Evolutionary conservation across 306 rosid species (phyloP), one percentile per base, ranked within the genome.

Genomic region (Cucumis cinereus): DNA sequence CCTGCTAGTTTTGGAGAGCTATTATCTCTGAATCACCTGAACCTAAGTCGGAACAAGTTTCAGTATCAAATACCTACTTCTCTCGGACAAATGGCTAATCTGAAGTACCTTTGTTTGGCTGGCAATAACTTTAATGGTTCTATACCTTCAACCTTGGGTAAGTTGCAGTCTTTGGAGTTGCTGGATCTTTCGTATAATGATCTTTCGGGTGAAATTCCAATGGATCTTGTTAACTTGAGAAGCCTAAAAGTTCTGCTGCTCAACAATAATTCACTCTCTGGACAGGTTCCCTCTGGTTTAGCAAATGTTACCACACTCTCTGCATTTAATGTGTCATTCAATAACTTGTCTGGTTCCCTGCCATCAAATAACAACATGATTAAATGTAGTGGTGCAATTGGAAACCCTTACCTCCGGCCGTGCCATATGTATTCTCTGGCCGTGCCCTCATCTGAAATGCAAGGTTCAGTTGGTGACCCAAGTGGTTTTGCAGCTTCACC

Each of bases 301-400:
- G 98, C 89, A 38, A 84, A 89, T 84, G 80, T 89, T 74, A 77
- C 87, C 22, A 81, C 90, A 0, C 98, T 93, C 75, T 86, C 87
- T 3, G 78, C 84, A 23, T 91, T 93, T 76, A 91, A 91, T 61
- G 92, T 93, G 82, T 91, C 98, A 16, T 93, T 86, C 97, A 93
- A 93, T 79, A 91, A 93, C 87, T 77, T 93, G 77, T 91, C 98
- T 59, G 98, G 98, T 57, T 89, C 85, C 15, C 78, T 93, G 76
- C 97, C 98, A 7, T 81, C 80, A 14, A 78, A 86, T 77, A 87
- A 81, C 79, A 79, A 81, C 79, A 79, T 82, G 83, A 82, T 90
- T 75, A 93, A 88, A 45, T 93, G 98, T 82, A 87, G 82, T 78
- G 83, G 84, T 85, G 97, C 92, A 80, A 77, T 93, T 38, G 97